phyloP scores from a whole-genome alignment of 805 yeast genomes.

The Candida golubevii region DNA sequence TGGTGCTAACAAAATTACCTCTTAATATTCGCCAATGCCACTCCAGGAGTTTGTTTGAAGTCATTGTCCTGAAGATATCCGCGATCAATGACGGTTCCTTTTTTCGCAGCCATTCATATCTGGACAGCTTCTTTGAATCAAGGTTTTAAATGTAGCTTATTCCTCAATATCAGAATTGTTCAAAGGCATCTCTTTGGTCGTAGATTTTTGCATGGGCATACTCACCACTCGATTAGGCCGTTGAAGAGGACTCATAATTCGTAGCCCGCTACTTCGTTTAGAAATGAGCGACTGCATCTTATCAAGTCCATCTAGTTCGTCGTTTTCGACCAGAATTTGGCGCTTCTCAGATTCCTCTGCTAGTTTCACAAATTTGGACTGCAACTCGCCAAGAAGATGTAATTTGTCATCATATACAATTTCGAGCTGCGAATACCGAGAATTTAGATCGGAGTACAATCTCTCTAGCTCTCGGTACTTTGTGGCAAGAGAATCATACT shows the following conservation, averaged over 20 bases:
- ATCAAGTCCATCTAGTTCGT: constrained; percentile 6
- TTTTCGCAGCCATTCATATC: too few relatives aligned
- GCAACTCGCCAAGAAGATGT: constrained; percentile 20
- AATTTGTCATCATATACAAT: constrained; percentile 23
- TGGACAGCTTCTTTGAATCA: too few relatives aligned
- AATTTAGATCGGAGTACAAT: constrained; percentile 66
- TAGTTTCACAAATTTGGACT: constrained; percentile 20
- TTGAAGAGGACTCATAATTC: constrained; percentile 8
- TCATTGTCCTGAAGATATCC: too few relatives aligned
- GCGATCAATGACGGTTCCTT: too few relatives aligned
- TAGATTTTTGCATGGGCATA: constrained; percentile 8
- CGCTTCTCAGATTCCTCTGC: constrained; percentile 14
- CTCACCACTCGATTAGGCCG: constrained; percentile 6
- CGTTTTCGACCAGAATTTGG: constrained; percentile 1
- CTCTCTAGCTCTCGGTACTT: constrained; percentile 66
- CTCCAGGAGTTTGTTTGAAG: too few relatives aligned
- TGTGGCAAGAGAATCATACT: constrained; percentile 40
- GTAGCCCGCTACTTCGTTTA: constrained; percentile 14
- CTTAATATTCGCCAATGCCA: too few relatives aligned
- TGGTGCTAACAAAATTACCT: too few relatives aligned
- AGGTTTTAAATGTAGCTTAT: neutral
- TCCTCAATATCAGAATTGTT: constrained; percentile 19
- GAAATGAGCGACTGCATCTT: constrained; percentile 24
- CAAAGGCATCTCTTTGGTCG: neutral
- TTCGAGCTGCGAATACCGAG: constrained; percentile 26